phyloP scores from a whole-genome alignment of 768 basidiomycete species.

The Leccinum boreale region DNA sequence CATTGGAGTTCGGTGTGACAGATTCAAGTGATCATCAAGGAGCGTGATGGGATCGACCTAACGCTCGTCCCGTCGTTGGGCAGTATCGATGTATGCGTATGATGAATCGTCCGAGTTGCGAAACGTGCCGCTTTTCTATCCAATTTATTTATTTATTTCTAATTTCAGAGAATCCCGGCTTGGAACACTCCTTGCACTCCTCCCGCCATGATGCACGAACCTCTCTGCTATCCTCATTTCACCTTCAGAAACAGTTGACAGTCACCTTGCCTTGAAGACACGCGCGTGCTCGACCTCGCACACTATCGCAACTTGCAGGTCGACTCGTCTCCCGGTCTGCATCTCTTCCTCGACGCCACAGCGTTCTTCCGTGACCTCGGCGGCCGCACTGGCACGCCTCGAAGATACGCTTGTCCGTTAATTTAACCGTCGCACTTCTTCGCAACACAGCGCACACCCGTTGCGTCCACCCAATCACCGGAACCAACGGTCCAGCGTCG shows the following conservation, averaged over 20 bases:
- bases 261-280: constrained; percentile 4
- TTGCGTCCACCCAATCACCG: constrained; percentile 25
- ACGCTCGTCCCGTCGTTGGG: neutral
- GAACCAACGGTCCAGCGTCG: neutral
- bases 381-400: constrained; percentile 3
- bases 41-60: neutral
- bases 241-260: constrained; percentile 4
- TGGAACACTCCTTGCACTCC: constrained; percentile 26
- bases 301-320: constrained; percentile 9
- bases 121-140: constrained; percentile 21
- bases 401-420: constrained; percentile 15
- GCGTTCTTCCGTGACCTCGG: neutral
- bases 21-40: neutral
- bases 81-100: neutral
- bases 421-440: constrained; percentile 20
- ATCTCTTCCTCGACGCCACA: neutral
- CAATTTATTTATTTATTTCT: constrained; percentile 30
- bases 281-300: neutral
- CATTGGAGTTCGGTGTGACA: neutral
- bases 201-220: constrained; percentile 23
- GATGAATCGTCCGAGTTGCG: constrained; percentile 7
- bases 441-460: constrained; percentile 12
- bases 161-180: constrained; percentile 30
- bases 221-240: constrained; percentile 7
- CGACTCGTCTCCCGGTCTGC: constrained; percentile 1